A percentile compares a stretch with the other conserved stretches of the same genome.
phyloP scores from a whole-genome alignment of 2,329 filamentous ascomycete species.

The Pseudocercospora eumusae region DNA sequence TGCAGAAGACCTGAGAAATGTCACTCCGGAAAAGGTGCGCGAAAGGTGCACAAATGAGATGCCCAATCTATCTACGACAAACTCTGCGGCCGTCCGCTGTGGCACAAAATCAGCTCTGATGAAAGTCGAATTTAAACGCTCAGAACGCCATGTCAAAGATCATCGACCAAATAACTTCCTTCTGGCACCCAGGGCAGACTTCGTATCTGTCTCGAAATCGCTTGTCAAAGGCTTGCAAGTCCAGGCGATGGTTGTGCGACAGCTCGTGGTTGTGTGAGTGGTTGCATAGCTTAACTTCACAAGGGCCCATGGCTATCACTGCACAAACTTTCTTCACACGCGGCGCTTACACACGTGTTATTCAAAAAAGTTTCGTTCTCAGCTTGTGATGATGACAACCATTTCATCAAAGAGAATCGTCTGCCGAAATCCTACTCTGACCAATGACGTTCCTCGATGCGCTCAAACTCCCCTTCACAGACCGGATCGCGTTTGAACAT shows the following conservation, averaged over 20 bases:
- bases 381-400: background rate
- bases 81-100: background rate
- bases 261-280: background rate
- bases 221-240: background rate
- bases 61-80: background rate
- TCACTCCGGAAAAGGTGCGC: background rate
- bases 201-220: background rate
- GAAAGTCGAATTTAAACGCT: background rate
- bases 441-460: constrained; percentile 37
- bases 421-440: constrained; percentile 25
- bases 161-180: background rate
- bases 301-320: background rate
- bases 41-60: background rate
- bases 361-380: background rate
- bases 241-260: background rate
- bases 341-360: background rate
- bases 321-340: background rate
- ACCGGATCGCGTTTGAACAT: constrained; percentile 34
- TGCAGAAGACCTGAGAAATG: background rate
- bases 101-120: background rate
- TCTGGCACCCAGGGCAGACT: background rate
- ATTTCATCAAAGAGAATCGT: background rate
- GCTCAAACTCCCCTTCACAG: constrained; percentile 32
- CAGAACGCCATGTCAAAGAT: background rate
- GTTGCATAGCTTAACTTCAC: background rate